phyloP scores from a whole-genome alignment of 768 basidiomycete species.

The Mycena vitilis region DNA sequence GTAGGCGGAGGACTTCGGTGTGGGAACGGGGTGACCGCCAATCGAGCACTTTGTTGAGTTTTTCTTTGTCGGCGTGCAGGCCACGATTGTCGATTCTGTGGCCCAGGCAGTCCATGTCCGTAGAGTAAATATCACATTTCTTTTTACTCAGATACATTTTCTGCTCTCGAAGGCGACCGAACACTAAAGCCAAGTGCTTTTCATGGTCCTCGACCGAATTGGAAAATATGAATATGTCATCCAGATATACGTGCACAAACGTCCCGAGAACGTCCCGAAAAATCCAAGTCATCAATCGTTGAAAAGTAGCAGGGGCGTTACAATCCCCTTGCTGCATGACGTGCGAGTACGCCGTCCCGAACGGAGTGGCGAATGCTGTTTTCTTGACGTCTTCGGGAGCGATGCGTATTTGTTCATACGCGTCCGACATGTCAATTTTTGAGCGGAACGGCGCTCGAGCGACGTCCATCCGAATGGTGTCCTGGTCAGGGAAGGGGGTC shows the following conservation, averaged over 20 bases:
- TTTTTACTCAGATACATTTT: background rate
- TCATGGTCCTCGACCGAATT: background rate
- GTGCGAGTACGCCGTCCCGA: background rate
- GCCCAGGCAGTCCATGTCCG: background rate
- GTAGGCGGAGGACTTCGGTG: no score
- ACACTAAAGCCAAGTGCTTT: background rate
- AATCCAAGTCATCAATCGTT: background rate
- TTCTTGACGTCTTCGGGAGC: background rate
- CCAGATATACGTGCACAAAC: background rate
- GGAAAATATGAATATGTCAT: background rate
- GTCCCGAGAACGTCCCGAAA: background rate
- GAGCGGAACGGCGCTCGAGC: background rate
- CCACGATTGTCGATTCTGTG: background rate
- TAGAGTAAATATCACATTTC: background rate
- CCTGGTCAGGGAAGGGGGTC: background rate
- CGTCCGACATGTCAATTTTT: background rate
- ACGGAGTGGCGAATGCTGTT: background rate
- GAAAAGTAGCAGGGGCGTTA: background rate
- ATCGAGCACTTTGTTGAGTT: background rate
- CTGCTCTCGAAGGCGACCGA: background rate
- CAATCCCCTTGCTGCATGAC: background rate
- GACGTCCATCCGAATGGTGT: background rate
- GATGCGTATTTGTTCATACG: background rate
- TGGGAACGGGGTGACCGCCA: background rate
- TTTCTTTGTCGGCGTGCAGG: background rate